Evolutionary conservation across 768 basidiomycete species (phyloP).

Genomic region (Obba rivulosa): DNA sequence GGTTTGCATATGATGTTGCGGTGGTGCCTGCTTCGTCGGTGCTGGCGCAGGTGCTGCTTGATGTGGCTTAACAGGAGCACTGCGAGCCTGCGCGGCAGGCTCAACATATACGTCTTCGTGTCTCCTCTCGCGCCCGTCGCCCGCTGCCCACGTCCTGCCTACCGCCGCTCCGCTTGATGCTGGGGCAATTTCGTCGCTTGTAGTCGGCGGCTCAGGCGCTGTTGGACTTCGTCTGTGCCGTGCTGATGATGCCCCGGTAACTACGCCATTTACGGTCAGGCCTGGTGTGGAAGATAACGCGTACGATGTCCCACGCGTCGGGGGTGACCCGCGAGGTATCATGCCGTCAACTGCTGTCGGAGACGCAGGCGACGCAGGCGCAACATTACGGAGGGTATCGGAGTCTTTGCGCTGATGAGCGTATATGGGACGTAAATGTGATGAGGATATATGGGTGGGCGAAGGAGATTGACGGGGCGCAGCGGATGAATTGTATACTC

Average conservation of each 20-base stretch:
- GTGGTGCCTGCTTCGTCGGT: conserved; percentile 8
- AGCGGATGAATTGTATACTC: conserved; percentile 3
- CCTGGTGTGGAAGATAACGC: neutral
- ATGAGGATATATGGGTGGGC: conserved; percentile 32
- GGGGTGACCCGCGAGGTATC: conserved; percentile 4
- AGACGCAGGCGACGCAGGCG: conserved; percentile 36
- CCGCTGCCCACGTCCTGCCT: conserved; percentile 42
- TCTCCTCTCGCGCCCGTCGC: conserved; percentile 35
- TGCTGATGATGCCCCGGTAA: neutral
- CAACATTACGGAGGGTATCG: conserved; percentile 60
- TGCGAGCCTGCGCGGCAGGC: conserved; percentile 1
- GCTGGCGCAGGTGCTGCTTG: conserved; percentile 5
- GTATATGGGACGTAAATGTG: conserved; percentile 28
- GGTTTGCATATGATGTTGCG: neutral
- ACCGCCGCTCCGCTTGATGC: conserved; percentile 2
- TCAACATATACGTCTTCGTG: conserved; percentile 12
- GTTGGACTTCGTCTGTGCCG: conserved; percentile 69
- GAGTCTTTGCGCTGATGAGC: conserved; percentile 68
- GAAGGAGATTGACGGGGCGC: conserved; percentile 49
- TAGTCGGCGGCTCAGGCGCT: conserved; percentile 53
- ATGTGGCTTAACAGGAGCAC: conserved; percentile 6
- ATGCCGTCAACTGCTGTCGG: conserved; percentile 49
- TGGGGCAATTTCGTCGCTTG: conserved; percentile 30
- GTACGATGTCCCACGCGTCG: conserved; percentile 1
- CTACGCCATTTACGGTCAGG: neutral